These are phyloP conservation scores for Epichloe scottii DNA, from an alignment of 2,329 filamentous ascomycete genomes.

Conservation along the genomic window DNA sequence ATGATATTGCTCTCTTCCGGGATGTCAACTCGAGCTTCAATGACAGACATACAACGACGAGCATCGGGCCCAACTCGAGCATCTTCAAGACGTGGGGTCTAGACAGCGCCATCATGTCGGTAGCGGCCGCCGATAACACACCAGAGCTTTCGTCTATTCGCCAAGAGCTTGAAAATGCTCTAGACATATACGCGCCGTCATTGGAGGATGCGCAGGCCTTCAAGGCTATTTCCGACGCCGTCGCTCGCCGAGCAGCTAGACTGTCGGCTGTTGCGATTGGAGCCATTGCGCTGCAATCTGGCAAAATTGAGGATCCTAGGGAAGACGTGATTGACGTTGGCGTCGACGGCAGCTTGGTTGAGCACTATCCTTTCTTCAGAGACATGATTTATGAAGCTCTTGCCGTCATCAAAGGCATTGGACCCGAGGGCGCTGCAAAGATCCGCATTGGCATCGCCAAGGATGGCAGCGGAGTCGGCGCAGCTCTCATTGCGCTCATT, in stretches of 20 bases:
- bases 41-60: conserved; percentile 57
- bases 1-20: conserved; percentile 58
- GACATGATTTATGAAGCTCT: conserved; percentile 78
- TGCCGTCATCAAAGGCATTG: conserved; percentile 63
- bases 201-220: conserved; percentile 80
- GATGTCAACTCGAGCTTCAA: conserved; percentile 63
- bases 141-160: conserved; percentile 60
- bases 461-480: conserved; percentile 75
- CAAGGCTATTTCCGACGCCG: conserved; percentile 67
- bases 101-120: conserved; percentile 81
- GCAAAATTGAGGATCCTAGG: conserved; percentile 48
- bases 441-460: conserved; percentile 94
- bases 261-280: conserved; percentile 80
- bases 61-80: conserved; percentile 49
- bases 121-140: conserved; percentile 69
- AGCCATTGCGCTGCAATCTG: conserved; percentile 70
- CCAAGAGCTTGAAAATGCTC: conserved; percentile 62
- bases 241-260: conserved; percentile 79
- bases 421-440: conserved; percentile 64
- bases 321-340: conserved; percentile 77
- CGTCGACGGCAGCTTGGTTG: conserved; percentile 86
- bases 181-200: conserved; percentile 64
- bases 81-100: conserved; percentile 78
- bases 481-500: conserved; percentile 85
- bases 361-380: conserved; percentile 90